Evolutionary conservation across 441 rosid species (phyloP), one percentile per base, ranked within the genome.

Genomic region (Gossypium gossypioides): DNA sequence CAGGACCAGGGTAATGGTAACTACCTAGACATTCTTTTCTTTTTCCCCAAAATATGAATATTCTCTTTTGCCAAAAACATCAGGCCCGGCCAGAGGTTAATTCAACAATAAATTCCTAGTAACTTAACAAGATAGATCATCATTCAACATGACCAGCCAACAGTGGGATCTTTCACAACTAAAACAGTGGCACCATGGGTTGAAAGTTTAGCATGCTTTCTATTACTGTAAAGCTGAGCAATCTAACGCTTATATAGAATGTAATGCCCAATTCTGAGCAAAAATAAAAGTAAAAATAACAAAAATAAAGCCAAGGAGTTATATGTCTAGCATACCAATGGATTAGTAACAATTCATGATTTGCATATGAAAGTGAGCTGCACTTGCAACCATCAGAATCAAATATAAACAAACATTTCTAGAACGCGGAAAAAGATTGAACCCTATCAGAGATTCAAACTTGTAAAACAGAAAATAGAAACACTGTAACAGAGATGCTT

Each of bases 311-410:
- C 21, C 8, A 66, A 46, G 15, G 22, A 15, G n/a, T 7, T 48
- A n/a, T 24, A 48, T 25, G 27, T n/a, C 42, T n/a, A 46, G 57
- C 40, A 66, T 1, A 24, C 57, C 13, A 7, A 48, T 66, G 57
- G 51, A 48, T 25, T 66, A 66, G n/a, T 24, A 66, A 48, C 15
- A n/a, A 15, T 48, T n/a, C 50, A 66, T 24, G 71, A 66, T 48
- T 66, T 15, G 40, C 71, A 24, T 24, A 48, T n/a, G 71, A 48
- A 25, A 22, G 32, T 48, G 15, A 27, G 57, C n/a, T 48, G 22
- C 57, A 25, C 57, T 24, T 24, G 48, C 27, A 48, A 66, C 57
- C 8, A 34, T 24, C 57, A 48, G 22, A 63, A 40, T 63, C 18
- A 42, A 4, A 40, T 40, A 42, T 40, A 4, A 40, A 37, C 44